Evolutionary conservation across 2,329 filamentous ascomycete species (phyloP), one percentile per base, ranked within the genome.

Genomic region (Zasmidium cellare): DNA sequence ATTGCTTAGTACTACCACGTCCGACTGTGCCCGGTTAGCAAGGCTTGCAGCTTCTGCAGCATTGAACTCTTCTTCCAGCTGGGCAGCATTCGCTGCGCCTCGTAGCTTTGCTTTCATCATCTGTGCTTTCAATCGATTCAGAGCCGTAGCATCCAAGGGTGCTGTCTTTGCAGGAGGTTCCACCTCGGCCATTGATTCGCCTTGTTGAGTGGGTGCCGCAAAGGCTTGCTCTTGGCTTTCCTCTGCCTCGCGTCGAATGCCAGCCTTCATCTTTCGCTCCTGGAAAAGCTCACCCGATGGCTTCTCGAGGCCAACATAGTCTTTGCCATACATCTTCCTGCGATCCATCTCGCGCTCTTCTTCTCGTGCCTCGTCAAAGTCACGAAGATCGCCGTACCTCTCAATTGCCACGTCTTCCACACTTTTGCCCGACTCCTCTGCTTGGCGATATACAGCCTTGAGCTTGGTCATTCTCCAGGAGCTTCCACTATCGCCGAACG

Each of bases 401-500:
- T 96, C 89, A 38, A 89, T 67, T 0, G 92, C 94, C 50, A 97
- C 80, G 1, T 96, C 90, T 6, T 97, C 93, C 0, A 96, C 81
- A 0, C 84, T 68, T n/a, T 82, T 82, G 0, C 87, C 87, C 0
- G 80, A 87, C 67, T 94, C 87, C 65, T 96, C 82, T 0, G 92
- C 91, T 54, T 87, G 83, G 23, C 85, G 84, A 73, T 96, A 96
- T 1, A 96, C 90, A 11, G 87, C 89, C 64, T 89, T 92, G 28
- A 99, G 84, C 74, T 92, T 97, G 5, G 89, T 96, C 92, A 99
- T 96, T 51, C 96, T 87, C 94, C 96, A 99, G 67, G 91, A 85
- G 14, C 92, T 93, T 0, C 94, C 93, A 6, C 84, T 78, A 72
- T 99, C 94, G 18, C 96, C 94, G 74, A 99, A 96, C 0, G 79